Percentiles rank a stretch among this genome's conserved stretches.
These are phyloP conservation scores for Mycena filopes DNA, from an alignment of 768 basidiomycete genomes.

Conservation along the genomic window DNA sequence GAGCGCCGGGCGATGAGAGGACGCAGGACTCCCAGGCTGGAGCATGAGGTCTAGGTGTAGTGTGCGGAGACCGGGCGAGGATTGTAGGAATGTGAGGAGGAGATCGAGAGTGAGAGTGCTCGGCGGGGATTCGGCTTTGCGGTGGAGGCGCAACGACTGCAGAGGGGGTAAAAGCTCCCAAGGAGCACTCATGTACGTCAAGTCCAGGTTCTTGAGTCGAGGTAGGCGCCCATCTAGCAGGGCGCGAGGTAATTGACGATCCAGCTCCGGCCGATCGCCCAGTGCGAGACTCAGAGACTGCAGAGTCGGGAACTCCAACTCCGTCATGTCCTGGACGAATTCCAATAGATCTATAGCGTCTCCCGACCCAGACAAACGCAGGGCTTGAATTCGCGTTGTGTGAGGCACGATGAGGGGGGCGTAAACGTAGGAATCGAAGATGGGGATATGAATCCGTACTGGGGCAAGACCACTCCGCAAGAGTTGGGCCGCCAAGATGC, in stretches of 20 bases:
- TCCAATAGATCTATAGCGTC: constrained; percentile 4
- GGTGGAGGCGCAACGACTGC: not conserved
- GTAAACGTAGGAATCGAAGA: not conserved
- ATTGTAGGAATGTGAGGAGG: constrained; percentile 8
- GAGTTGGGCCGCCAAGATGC: constrained; percentile 4
- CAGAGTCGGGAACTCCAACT: constrained; percentile 7
- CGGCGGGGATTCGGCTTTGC: constrained; percentile 1
- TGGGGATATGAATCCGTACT: constrained; percentile 3
- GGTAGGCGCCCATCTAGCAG: constrained; percentile 2
- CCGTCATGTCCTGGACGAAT: constrained; percentile 6
- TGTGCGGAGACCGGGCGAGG: constrained; percentile 10
- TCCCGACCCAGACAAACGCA: constrained; percentile 1
- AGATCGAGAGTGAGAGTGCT: not conserved
- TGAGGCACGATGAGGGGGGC: constrained; percentile 1
- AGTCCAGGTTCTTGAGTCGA: not conserved
- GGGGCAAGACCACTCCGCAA: constrained; percentile 2
- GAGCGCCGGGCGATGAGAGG: not conserved
- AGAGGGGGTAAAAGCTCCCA: constrained; percentile 7
- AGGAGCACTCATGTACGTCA: not conserved
- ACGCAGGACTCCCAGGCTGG: not conserved
- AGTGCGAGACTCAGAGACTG: not conserved
- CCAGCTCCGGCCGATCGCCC: constrained; percentile 2
- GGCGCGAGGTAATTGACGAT: constrained; percentile 1
- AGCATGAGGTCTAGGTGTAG: constrained; percentile 1
- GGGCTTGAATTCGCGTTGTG: constrained; percentile 1